Evolutionary conservation across 805 yeast species (phyloP).

Genomic region (Starmerella tilneyi): DNA sequence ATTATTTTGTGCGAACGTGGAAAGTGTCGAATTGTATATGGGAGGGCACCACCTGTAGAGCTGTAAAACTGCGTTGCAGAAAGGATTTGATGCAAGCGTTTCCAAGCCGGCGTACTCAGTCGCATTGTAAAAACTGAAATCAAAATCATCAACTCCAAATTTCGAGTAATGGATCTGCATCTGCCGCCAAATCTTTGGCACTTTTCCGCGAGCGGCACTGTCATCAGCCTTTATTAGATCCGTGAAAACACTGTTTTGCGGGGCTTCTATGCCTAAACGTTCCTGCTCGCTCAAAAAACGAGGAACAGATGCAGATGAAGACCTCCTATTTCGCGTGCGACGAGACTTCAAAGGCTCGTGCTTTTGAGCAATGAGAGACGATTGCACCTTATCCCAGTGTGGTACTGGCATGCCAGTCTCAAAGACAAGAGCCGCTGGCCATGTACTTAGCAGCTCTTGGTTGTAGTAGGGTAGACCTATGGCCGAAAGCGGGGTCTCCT

Average conservation of each 20-base stretch:
- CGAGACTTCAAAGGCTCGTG: conserved; percentile 9
- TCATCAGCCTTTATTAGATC: conserved; percentile 15
- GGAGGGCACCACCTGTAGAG: conserved; percentile 67
- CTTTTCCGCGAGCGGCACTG: conserved; percentile 29
- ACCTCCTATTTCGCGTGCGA: conserved; percentile 16
- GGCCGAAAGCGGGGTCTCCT: conserved; percentile 45
- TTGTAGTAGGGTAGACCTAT: conserved; percentile 84
- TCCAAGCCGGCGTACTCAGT: conserved; percentile 78
- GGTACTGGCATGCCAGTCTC: conserved; percentile 52
- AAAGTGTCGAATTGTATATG: conserved; percentile 53
- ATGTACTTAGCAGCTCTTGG: conserved; percentile 65
- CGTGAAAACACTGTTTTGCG: conserved; percentile 17
- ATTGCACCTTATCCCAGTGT: conserved; percentile 14
- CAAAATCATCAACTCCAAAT: conserved; percentile 91
- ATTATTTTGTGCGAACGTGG: conserved; percentile 42
- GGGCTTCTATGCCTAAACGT: conserved; percentile 27
- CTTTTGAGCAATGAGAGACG: conserved; percentile 9
- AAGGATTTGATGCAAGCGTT: conserved; percentile 68
- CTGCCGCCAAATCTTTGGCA: conserved; percentile 67
- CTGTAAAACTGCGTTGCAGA: conserved; percentile 69
- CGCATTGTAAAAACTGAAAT: conserved; percentile 71
- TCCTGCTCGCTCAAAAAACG: conserved; percentile 50
- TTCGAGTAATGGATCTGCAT: conserved; percentile 71
- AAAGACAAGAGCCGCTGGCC: conserved; percentile 50
- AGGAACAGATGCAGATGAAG: conserved; percentile 31